Evolutionary conservation across 2,329 filamentous ascomycete species (phyloP).

Genomic region (Colletotrichum tropicicola): DNA sequence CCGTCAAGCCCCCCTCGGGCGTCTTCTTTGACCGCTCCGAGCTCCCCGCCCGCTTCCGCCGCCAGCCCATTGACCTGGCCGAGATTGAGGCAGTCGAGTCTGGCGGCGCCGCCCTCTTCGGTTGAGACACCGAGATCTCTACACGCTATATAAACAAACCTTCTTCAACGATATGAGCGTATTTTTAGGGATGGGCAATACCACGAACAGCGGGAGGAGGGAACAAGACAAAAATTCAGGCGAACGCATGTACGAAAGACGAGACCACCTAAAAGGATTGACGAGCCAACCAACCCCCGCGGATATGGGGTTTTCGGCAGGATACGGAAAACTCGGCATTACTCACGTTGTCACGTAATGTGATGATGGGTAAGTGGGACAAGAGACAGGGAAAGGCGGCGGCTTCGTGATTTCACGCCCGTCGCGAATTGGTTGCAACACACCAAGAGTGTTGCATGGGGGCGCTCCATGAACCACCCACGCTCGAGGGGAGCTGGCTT

Average conservation of each 20-base stretch:
- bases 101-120: constrained; percentile 76
- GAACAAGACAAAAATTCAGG: neutral
- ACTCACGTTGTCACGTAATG: neutral
- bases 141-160: neutral
- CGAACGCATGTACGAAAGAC: neutral
- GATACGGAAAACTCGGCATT: neutral
- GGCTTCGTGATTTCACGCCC: neutral
- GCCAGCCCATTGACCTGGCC: constrained; percentile 74
- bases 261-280: neutral
- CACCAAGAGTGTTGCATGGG: constrained; percentile 9
- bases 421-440: constrained; percentile 5
- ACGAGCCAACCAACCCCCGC: neutral
- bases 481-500: neutral
- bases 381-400: neutral
- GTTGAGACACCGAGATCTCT: constrained; percentile 42
- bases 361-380: neutral
- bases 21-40: constrained; percentile 90
- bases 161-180: no score
- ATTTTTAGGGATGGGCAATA: constrained; percentile 1
- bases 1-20: constrained; percentile 75
- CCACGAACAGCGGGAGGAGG: neutral
- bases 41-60: constrained; percentile 84
- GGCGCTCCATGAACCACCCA: neutral
- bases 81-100: constrained; percentile 98
- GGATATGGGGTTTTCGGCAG: constrained; percentile 5